Evolutionary conservation across 2,329 filamentous ascomycete genomes (phyloP).

Genomic region (Penicillium polonicum): DNA sequence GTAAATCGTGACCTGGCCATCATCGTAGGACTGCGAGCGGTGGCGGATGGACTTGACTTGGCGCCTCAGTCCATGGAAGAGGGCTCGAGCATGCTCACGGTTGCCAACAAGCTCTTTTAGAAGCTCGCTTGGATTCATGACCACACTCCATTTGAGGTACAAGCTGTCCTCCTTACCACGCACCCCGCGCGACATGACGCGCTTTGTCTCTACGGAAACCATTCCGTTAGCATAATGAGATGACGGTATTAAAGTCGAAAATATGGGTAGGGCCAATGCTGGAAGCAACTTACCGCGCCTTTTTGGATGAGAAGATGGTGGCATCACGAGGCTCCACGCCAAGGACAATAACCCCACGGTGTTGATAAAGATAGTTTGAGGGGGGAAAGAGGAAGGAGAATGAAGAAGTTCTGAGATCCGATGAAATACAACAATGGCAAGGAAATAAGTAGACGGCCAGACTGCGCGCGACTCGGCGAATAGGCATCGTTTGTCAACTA

Average conservation of each 20-base stretch:
- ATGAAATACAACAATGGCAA: background rate
- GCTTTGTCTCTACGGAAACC: background rate
- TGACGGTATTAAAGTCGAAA: background rate
- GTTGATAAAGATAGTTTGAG: background rate
- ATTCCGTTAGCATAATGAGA: background rate
- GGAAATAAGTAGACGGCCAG: background rate
- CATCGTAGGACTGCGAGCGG: slow-evolving; percentile 35
- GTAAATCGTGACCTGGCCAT: slow-evolving; percentile 42
- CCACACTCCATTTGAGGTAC: slow-evolving; percentile 13
- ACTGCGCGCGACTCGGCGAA: background rate
- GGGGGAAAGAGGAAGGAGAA: background rate
- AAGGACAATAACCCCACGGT: background rate
- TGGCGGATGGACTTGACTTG: slow-evolving; percentile 37
- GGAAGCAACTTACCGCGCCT: background rate
- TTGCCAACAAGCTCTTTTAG: slow-evolving; percentile 33
- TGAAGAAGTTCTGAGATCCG: background rate
- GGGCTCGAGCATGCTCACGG: slow-evolving; percentile 22
- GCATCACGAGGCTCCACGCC: background rate
- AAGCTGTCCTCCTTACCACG: slow-evolving; percentile 1
- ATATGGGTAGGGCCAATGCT: background rate
- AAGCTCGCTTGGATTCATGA: slow-evolving; percentile 25
- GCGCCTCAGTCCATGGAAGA: slow-evolving; percentile 36
- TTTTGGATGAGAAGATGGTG: background rate
- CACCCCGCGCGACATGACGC: background rate
- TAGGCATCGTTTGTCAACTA: background rate